These are phyloP conservation scores for Sonneratia alba DNA, from an alignment of 345 rosid species.

Conservation along the genomic window DNA sequence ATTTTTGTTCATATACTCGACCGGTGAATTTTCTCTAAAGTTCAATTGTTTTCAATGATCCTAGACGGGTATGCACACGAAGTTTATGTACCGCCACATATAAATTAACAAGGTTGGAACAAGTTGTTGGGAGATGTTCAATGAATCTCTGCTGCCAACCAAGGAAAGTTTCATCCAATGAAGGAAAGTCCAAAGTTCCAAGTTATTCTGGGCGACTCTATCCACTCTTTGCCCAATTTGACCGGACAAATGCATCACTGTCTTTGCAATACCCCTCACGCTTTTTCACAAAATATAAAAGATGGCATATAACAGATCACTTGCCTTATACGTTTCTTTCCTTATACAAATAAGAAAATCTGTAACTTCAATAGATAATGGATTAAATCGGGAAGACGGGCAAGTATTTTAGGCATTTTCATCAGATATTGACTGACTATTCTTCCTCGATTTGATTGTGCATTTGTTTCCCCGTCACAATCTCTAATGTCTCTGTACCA, in stretches of 20 bases:
- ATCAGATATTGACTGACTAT: not conserved
- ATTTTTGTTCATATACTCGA: too few species aligned
- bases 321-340: too few species aligned
- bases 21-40: too few species aligned
- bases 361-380: not conserved
- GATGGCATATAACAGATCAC: too few species aligned
- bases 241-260: not conserved
- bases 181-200: not conserved
- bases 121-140: not conserved
- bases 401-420: not conserved
- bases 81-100: not conserved
- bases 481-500: not conserved
- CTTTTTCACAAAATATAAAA: too few species aligned
- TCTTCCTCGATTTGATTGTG: not conserved
- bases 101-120: not conserved
- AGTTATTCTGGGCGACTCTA: not conserved
- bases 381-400: too few species aligned
- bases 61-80: too few species aligned
- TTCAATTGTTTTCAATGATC: too few species aligned
- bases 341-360: too few species aligned
- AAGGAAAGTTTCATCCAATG: too few species aligned
- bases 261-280: not conserved
- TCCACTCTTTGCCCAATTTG: not conserved
- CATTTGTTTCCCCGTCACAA: not conserved
- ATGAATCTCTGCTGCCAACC: not conserved